A percentile compares a stretch with the other conserved stretches of the same genome.
Evolutionary conservation across 495 filamentous ascomycete genomes (phyloP).

Genomic region (Tetracladium setigerum): DNA sequence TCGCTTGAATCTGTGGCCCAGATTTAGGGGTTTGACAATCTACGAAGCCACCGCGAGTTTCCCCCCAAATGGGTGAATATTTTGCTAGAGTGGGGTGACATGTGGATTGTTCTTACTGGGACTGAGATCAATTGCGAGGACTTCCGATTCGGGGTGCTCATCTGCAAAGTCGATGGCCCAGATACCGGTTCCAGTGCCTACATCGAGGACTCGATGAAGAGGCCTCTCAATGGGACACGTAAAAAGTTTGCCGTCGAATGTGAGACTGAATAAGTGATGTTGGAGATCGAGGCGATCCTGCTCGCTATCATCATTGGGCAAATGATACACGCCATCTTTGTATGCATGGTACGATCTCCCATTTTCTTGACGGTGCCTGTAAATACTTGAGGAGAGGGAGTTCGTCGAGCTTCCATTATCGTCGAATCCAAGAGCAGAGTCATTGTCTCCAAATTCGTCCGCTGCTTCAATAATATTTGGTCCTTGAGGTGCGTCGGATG

Average conservation of each 20-base stretch:
- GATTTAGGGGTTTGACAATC: no score
- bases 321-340: constrained; percentile 33
- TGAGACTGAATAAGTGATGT: constrained; percentile 38
- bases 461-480: no score
- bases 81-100: no score
- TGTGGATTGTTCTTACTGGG: no score
- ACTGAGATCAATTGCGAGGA: constrained; percentile 43
- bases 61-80: no score
- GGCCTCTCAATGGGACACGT: constrained; percentile 22
- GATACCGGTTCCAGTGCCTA: no score
- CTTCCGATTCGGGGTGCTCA: constrained; percentile 16
- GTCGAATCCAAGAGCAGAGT: not conserved
- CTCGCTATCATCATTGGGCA: constrained; percentile 37
- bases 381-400: constrained; percentile 28
- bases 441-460: no score
- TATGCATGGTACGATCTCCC: constrained; percentile 37
- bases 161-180: constrained; percentile 39
- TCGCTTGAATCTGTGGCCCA: no score
- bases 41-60: no score
- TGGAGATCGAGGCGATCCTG: constrained; percentile 29
- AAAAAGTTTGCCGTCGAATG: constrained; percentile 32
- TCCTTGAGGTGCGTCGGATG: no score
- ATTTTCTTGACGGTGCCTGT: constrained; percentile 31
- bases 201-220: constrained; percentile 35
- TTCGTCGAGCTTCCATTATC: constrained; percentile 10